phyloP scores from a whole-genome alignment of 2,329 filamentous ascomycete species.

The Aspergillus udagawae region DNA sequence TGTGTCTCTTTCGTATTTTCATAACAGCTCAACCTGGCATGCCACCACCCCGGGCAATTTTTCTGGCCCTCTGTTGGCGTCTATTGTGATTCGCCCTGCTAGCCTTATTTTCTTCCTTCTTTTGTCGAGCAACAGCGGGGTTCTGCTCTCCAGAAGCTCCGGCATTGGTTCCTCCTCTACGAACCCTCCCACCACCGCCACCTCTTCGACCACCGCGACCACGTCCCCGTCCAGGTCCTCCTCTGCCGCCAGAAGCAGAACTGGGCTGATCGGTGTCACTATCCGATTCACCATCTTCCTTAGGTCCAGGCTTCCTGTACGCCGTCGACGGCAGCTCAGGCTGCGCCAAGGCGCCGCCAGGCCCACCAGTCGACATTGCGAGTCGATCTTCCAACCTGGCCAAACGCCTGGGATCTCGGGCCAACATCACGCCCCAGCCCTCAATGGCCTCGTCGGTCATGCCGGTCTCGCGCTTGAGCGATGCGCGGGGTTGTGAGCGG shows the following conservation, averaged over 20 bases:
- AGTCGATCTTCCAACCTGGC: constrained; percentile 68
- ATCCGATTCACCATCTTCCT: constrained; percentile 47
- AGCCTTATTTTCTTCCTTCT: constrained; percentile 79
- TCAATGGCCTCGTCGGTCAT: constrained; percentile 95
- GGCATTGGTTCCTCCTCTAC: constrained; percentile 50
- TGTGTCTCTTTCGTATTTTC: not conserved
- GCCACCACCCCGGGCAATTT: constrained; percentile 56
- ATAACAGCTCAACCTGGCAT: constrained; percentile 24
- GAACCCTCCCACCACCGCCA: constrained; percentile 46
- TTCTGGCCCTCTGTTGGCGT: constrained; percentile 62
- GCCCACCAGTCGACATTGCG: constrained; percentile 57
- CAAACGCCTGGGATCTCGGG: constrained; percentile 65
- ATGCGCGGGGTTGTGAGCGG: constrained; percentile 57
- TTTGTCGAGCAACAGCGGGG: constrained; percentile 66
- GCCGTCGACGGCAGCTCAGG: constrained; percentile 60
- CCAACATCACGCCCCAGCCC: constrained; percentile 87
- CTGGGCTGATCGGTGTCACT: constrained; percentile 35
- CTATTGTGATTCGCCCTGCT: constrained; percentile 84
- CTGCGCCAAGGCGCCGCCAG: constrained; percentile 48
- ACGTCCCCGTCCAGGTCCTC: constrained; percentile 41
- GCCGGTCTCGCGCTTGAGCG: constrained; percentile 69
- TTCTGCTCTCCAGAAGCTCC: constrained; percentile 62
- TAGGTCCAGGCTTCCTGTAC: constrained; percentile 48
- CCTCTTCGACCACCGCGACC: constrained; percentile 49
- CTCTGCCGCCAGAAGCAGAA: constrained; percentile 23